Conservation (phyloP, 2,329 filamentous ascomycete genomes). For the Penicillium vulpinum region DNA sequence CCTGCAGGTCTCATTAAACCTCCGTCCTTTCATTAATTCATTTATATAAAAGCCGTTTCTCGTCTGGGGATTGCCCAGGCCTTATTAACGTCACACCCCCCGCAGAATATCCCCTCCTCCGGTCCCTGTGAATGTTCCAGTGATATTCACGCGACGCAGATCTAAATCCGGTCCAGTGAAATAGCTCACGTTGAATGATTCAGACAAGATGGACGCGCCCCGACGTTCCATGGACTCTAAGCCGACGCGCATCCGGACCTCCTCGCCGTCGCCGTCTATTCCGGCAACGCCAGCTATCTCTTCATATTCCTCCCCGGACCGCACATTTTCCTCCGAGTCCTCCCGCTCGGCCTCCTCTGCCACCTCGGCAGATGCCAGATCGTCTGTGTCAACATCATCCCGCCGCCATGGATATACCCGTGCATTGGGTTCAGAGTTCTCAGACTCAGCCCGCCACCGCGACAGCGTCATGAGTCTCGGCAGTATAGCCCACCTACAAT, state of each 20-base stretch:
- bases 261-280: constrained; percentile 43
- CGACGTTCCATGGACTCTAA: constrained; percentile 16
- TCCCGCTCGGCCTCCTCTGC: constrained; percentile 48
- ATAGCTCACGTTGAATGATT: constrained; percentile 10
- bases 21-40: constrained; percentile 15
- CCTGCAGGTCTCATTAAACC: constrained; percentile 25
- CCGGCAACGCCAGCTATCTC: constrained; percentile 47
- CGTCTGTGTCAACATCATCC: constrained; percentile 44
- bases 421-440: constrained; percentile 83
- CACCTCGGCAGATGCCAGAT: constrained; percentile 44
- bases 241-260: constrained; percentile 30
- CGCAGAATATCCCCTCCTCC: neutral
- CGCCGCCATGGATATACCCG: constrained; percentile 80
- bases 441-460: constrained; percentile 81
- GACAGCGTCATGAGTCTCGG: constrained; percentile 96
- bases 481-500: constrained; percentile 95
- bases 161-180: neutral
- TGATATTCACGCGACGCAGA: constrained; percentile 2
- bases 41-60: constrained; percentile 7
- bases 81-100: neutral
- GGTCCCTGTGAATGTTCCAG: neutral
- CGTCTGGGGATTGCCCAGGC: neutral
- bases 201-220: constrained; percentile 32
- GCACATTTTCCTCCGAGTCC: constrained; percentile 49
- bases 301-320: constrained; percentile 45